These are phyloP conservation scores for Hygrophorus russula DNA, from an alignment of 768 basidiomycete genomes.

Conservation along the genomic window DNA sequence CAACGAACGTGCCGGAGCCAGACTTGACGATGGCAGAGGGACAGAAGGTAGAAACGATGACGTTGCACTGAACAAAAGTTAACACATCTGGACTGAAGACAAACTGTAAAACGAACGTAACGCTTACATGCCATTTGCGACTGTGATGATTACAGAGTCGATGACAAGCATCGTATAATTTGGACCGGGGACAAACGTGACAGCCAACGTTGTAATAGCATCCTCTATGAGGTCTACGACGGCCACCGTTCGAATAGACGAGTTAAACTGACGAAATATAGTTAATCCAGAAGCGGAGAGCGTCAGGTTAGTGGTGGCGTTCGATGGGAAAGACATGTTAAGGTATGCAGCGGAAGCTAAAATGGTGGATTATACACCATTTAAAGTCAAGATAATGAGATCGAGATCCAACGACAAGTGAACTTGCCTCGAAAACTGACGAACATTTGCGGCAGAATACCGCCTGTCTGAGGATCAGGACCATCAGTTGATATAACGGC, in stretches of 20 bases:
- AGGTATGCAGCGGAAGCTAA: constrained; percentile 35
- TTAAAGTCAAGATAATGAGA: not conserved
- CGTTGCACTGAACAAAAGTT: not conserved
- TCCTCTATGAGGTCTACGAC: constrained; percentile 28
- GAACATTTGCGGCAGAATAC: constrained; percentile 47
- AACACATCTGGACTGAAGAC: not conserved
- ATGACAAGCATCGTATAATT: constrained; percentile 23
- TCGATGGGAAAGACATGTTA: constrained; percentile 30
- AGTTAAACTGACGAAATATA: constrained; percentile 26
- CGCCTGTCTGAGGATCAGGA: constrained; percentile 26
- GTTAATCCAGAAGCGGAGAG: constrained; percentile 20
- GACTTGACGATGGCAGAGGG: not conserved
- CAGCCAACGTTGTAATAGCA: constrained; percentile 27
- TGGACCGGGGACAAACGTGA: constrained; percentile 25
- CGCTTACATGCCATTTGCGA: constrained; percentile 25
- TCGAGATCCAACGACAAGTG: not conserved
- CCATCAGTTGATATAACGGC: constrained; percentile 29
- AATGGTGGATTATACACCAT: not conserved
- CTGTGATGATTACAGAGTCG: constrained; percentile 24
- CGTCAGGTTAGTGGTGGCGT: constrained; percentile 42
- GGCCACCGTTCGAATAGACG: constrained; percentile 25
- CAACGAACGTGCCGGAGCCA: not conserved
- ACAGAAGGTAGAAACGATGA: constrained; percentile 3
- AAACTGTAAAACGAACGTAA: not conserved
- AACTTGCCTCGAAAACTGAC: constrained; percentile 39